Evolutionary conservation across 495 filamentous ascomycete species (phyloP).

Genomic region (Xylaria flabelliformis): DNA sequence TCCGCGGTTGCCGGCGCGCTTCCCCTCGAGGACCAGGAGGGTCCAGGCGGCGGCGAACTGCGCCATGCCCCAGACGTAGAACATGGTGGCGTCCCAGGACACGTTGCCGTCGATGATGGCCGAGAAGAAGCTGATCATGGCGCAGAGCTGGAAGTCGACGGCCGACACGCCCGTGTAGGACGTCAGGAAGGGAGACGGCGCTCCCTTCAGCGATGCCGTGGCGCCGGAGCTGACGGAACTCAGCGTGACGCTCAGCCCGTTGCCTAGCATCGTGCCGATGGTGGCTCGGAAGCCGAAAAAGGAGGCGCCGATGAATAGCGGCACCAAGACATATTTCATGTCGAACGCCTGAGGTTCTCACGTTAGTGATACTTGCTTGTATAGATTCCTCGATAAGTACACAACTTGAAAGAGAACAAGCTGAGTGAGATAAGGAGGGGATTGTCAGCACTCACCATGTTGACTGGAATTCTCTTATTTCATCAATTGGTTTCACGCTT

Average conservation of each 20-base stretch:
- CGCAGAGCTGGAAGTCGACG: conserved; percentile 55
- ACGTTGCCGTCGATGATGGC: conserved; percentile 56
- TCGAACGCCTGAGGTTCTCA: conserved; percentile 21
- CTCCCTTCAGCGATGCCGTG: conserved; percentile 23
- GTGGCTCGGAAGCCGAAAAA: conserved; percentile 36
- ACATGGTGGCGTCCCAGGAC: conserved; percentile 50
- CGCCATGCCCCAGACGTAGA: conserved; percentile 57
- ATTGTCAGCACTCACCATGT: conserved; percentile 1
- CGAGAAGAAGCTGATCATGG: conserved; percentile 63
- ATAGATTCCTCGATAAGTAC: neutral
- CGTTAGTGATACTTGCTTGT: conserved; percentile 8
- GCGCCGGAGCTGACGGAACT: conserved; percentile 14
- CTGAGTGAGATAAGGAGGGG: neutral
- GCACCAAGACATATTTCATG: conserved; percentile 34
- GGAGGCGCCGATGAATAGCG: conserved; percentile 34
- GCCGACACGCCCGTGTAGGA: conserved; percentile 57
- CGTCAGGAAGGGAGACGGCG: conserved; percentile 34
- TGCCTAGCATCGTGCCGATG: conserved; percentile 25
- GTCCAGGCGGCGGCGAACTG: conserved; percentile 64
- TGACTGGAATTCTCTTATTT: neutral
- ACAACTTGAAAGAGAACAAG: neutral
- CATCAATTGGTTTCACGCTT: neutral
- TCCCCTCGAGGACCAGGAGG: conserved; percentile 61
- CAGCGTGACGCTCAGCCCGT: conserved; percentile 32
- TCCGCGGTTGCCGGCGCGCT: conserved; percentile 61